Evolutionary conservation across 2,329 filamentous ascomycete species (phyloP).

Genomic region (Xylaria arbuscula): DNA sequence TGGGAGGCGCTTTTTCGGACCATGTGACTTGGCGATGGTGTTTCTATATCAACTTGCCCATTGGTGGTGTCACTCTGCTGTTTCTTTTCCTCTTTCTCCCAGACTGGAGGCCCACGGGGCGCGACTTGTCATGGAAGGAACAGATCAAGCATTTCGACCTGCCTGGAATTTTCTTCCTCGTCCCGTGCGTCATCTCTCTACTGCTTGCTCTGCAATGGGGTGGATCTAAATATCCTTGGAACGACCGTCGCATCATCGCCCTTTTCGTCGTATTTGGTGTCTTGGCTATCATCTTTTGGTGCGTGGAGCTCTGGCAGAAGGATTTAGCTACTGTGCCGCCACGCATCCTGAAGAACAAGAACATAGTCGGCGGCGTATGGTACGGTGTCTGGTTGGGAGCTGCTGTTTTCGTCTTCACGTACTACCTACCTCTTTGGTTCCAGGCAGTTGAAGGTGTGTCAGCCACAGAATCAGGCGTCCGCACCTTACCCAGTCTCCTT

Average conservation of each 20-base stretch:
- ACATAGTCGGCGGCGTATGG: neutral
- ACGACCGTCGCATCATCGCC: neutral
- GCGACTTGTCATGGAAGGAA: neutral
- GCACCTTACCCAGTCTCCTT: neutral
- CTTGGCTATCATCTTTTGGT: neutral
- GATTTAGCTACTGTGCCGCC: neutral
- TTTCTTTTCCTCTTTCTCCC: neutral
- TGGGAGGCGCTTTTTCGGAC: neutral
- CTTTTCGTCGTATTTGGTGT: neutral
- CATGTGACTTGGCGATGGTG: neutral
- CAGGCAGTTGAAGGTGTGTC: neutral
- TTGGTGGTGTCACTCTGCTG: neutral
- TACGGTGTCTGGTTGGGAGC: neutral
- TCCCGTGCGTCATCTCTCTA: neutral
- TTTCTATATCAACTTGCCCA: neutral
- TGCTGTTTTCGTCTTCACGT: slow-evolving; percentile 2
- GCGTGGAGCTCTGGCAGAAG: neutral
- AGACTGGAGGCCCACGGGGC: neutral
- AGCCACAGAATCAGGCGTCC: neutral
- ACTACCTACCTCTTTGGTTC: neutral
- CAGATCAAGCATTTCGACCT: neutral
- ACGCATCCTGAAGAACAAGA: neutral
- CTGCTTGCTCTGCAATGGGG: neutral
- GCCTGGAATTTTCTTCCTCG: neutral
- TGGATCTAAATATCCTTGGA: neutral